phyloP scores from a whole-genome alignment of 2,329 filamentous ascomycete species.

The Elsinoe fawcettii region DNA sequence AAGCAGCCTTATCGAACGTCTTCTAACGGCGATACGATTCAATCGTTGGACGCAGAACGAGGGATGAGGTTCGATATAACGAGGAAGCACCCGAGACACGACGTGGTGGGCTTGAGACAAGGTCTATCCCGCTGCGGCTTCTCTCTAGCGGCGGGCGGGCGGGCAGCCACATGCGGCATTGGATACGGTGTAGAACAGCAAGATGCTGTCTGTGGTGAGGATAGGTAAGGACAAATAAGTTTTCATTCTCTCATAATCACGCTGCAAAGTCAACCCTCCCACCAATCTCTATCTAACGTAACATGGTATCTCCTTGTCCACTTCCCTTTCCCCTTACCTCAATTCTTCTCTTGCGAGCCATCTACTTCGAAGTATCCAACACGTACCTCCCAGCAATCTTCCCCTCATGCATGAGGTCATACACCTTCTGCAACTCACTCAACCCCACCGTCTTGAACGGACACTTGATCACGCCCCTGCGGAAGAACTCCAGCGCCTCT shows the following conservation, averaged over 20 bases:
- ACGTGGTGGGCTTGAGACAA: neutral
- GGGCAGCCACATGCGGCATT: too few species aligned
- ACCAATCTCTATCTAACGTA: neutral
- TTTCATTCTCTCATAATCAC: neutral
- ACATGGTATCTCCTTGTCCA: neutral
- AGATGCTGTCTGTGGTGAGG: too few species aligned
- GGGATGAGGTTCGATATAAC: neutral
- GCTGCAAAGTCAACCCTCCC: neutral
- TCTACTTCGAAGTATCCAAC: conserved; percentile 61
- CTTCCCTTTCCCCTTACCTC: neutral
- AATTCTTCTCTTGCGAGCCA: too few species aligned
- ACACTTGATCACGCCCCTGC: conserved; percentile 72
- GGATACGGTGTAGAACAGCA: too few species aligned
- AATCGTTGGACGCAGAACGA: neutral
- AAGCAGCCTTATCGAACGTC: conserved; percentile 1
- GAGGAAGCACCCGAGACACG: neutral
- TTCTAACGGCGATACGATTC: neutral
- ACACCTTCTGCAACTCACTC: conserved; percentile 72
- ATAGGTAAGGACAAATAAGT: neutral
- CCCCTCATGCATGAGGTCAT: conserved; percentile 56
- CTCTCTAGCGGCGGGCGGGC: too few species aligned
- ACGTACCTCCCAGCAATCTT: conserved; percentile 74
- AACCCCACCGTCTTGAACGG: conserved; percentile 82
- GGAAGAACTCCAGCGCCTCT: conserved; percentile 87
- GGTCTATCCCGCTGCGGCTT: too few species aligned